These are phyloP conservation scores for Lodderomyces margitis DNA, from an alignment of 1,139 yeast species.

Conservation along the genomic window DNA sequence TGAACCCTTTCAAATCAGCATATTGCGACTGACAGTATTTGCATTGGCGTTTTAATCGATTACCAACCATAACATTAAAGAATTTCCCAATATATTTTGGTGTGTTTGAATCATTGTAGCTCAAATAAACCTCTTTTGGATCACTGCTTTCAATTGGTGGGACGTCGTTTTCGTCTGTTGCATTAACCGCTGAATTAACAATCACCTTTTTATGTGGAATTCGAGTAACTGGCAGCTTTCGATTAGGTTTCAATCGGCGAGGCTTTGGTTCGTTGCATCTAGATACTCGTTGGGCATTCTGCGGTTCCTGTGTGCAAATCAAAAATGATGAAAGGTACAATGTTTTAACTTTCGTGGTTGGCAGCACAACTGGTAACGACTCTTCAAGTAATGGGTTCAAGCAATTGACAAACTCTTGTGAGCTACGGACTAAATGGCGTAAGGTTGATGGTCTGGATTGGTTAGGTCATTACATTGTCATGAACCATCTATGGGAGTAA, in stretches of 20 bases:
- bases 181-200: not conserved
- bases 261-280: not conserved
- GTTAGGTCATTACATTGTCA: not conserved
- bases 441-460: not conserved
- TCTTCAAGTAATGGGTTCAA: conserved; percentile 2
- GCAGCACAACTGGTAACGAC: conserved; percentile 1
- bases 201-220: not conserved
- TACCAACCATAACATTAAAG: conserved; percentile 12
- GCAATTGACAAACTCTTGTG: conserved; percentile 1
- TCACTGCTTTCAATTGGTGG: not conserved
- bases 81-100: conserved; percentile 19
- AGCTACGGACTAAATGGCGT: not conserved
- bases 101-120: conserved; percentile 17
- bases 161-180: not conserved
- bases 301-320: not conserved
- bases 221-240: not conserved
- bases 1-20: conserved; percentile 19
- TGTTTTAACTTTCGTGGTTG: conserved; percentile 1
- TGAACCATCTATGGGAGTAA: not conserved
- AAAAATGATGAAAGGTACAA: not conserved
- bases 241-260: not conserved
- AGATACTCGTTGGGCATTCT: too few species aligned
- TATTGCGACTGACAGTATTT: conserved; percentile 14
- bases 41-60: conserved; percentile 18
- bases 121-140: conserved; percentile 5